Evolutionary conservation across 2,329 filamentous ascomycete genomes (phyloP), one percentile per base, ranked within the genome.

Genomic region (Thelonectria rubi): DNA sequence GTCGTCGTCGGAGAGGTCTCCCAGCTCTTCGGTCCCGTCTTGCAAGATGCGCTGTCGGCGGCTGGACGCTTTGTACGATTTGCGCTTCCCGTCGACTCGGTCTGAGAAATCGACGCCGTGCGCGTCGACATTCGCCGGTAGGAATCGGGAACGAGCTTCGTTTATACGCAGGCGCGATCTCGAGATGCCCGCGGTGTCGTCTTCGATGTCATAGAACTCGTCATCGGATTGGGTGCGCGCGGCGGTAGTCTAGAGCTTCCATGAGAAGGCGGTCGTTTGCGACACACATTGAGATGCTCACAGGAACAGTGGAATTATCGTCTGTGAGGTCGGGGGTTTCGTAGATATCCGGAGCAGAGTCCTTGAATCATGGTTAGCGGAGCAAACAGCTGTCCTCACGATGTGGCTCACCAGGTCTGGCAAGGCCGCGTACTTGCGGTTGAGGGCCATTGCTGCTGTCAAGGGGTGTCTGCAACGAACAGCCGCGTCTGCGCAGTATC

Each of bases 301-400:
- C 92, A 58, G 89, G 91, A 59, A 93, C 81, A 49, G 93, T 97
- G 20, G 93, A 97, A 65, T 88, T 91, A 77, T 97, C 94, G 74
- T 97, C 93, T 58, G 91, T 94, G 68, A 97, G 82, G 58, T 97
- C 94, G 67, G 94, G 94, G 15, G 95, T 98, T 79, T 98, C 94
- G 82, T 97, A 98, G 72, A 97, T 92, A 74, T 98, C 95, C 68
- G 94, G 94, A 26, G 94, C 93, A 56, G 90, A 91, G 79, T 97
- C 94, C 91, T 96, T 18, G 42, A 68, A 47, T 14, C 18, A 58
- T 32, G 49, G 48, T 71, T 59, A 72, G 67, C 48, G 64, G 20
- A 34, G 26, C 39, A 42, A 54, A 46, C 26, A 57, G 43, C 55
- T 43, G 47, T 59, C 46, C 42, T 39, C 17, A 49, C 18, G 42